Evolutionary conservation across 2,329 filamentous ascomycete genomes (phyloP), one percentile per base, ranked within the genome.

Genomic region (Fusarium chaquense): DNA sequence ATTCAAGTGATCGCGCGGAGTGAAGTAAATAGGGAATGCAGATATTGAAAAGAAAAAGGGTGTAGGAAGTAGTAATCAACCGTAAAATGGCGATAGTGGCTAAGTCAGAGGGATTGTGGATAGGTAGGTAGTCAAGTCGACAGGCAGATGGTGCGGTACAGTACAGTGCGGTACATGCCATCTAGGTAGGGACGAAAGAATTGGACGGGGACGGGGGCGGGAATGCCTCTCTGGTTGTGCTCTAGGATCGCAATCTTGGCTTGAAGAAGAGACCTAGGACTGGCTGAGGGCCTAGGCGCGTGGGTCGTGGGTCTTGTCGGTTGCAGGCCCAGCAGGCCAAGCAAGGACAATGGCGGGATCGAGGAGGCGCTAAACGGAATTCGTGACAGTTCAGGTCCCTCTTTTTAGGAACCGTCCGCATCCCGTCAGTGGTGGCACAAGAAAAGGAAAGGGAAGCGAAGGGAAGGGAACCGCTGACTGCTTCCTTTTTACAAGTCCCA

Each of bases 311-410:
- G 49, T 52, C 49, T 26, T 16, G 71, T 63, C 68, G 50, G 60
- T 44, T 61, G 67, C 57, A 69, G 70, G 62, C 59, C 62, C 65
- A 71, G 67, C 56, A 69, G 69, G 62, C 62, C 63, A 20, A 20
- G 20, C 24, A 72, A 71, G 59, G 62, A 70, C 71, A 68, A 75
- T 74, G 68, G 73, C 65, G 73, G 71, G 70, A 74, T 71, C 52
- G 64, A 71, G 67, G 71, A 50, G 69, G 73, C 73, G 73, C 73
- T 75, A 73, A 75, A 69, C 73, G 68, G 62, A 62, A 74, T 75
- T 68, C 62, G 71, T 74, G 75, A 64, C 67, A 64, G 61, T 61
- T 65, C 63, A 68, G 63, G 63, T 53, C 58, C 53, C 52, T 55
- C 40, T 52, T 44, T 28, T 41, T 52, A 52, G 35, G 49, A 40